Conservation (phyloP, 1,139 yeast species). For the Zygosaccharomyces sapae region DNA sequence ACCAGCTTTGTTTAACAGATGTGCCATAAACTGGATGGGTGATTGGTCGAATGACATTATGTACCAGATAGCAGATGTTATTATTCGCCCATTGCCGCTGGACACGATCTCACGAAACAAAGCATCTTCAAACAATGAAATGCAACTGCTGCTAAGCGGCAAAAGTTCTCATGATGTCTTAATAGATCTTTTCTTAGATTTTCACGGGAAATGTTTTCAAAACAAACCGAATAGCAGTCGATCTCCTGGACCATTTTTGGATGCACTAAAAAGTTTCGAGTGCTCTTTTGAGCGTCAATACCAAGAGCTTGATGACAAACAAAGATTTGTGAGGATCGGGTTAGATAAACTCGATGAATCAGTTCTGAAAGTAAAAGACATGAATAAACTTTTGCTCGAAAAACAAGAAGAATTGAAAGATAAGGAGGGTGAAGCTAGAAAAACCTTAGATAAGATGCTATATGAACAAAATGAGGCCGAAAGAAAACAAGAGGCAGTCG, state of each 20-base stretch:
- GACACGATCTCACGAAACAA: constrained; percentile 44
- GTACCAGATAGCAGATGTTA: constrained; percentile 46
- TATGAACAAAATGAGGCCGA: constrained; percentile 90
- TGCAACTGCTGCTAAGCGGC: constrained; percentile 14
- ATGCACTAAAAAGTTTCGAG: constrained; percentile 49
- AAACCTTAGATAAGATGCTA: constrained; percentile 73
- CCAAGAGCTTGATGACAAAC: constrained; percentile 57
- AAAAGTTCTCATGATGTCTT: constrained; percentile 46
- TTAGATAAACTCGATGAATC: constrained; percentile 74
- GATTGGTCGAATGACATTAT: constrained; percentile 62
- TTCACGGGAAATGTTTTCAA: constrained; percentile 40
- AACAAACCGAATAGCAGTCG: constrained; percentile 6
- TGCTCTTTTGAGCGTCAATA: constrained; percentile 44
- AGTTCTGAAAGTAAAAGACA: constrained; percentile 63
- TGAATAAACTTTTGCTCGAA: constrained; percentile 51
- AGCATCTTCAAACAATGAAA: constrained; percentile 32
- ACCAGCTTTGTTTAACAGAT: constrained; percentile 87
- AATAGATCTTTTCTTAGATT: constrained; percentile 44
- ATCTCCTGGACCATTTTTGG: constrained; percentile 57
- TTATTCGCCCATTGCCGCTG: constrained; percentile 48
- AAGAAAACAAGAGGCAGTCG: constrained; percentile 79
- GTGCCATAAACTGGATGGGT: constrained; percentile 89
- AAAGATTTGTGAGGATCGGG: constrained; percentile 70
- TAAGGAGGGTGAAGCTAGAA: constrained; percentile 68
- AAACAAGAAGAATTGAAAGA: constrained; percentile 48